Base-by-base conservation (phyloP, 805 yeast species). In the Cephaloascus albidus region DNA sequence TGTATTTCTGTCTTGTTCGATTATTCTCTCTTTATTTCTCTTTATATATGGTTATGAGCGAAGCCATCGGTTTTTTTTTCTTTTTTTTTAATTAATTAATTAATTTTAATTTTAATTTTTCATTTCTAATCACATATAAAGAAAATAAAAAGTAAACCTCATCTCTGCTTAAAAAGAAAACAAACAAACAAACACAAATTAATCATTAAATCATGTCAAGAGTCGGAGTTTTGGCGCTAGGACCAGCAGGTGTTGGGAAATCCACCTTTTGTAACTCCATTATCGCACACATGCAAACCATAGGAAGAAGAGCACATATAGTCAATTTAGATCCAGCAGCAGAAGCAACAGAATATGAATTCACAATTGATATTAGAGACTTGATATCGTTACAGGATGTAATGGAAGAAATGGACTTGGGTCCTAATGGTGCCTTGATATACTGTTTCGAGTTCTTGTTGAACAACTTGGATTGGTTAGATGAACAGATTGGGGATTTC, bases 281-380 rank as follows among this genome's bases (percentile, higher is more conserved):
- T 44, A 82, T 93, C 35, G 63, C 90, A 1, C 84, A 90, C 58
- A 84, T 93, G 80, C 95, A 88, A 57, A 72, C 87, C 16, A 72
- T 85, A 28, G 97, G 97, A 1, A 78, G 98, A 45, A 68, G 95
- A 30, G 97, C 96, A 2, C 97, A 93, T 59, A 77, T 93, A 32
- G 97, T 93, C 15, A 93, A 93, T 55, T 65, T 90, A 38, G 97
- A 90, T 61, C 98, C 98, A 3, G 97, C 97, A 0, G 97, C 97
- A 2, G 96, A 88, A 47, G 86, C 97, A 10, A 79, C 77, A 3
- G 90, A 90, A 53, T 90, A 74, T 54, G 96, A 87, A 54, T 93
- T 90, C 57, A 82, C 95, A 4, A 81, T 90, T 16, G 97, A 90
- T 58, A 90, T 90, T 30, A 69, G 95, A 50, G 96, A 90, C 55